Percentiles rank a stretch among this genome's conserved stretches.
Evolutionary conservation across 805 yeast species (phyloP).

Genomic region (Wickerhamiella lipophila): DNA sequence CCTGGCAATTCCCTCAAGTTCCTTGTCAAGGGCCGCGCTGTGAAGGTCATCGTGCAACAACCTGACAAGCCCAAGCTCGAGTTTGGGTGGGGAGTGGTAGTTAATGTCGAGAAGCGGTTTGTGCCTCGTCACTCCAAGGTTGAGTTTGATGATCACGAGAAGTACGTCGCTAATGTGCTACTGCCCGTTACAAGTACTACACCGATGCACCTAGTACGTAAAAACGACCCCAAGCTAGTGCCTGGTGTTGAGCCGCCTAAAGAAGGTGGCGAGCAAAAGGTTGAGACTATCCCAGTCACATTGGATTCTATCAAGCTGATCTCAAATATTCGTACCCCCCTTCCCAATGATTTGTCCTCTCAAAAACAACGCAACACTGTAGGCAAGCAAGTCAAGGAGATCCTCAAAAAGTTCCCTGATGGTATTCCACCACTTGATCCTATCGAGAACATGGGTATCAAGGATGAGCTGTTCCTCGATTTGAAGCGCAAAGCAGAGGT

Average conservation of each 20-base stretch:
- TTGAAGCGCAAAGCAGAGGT: conserved; percentile 70
- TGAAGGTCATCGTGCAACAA: conserved; percentile 44
- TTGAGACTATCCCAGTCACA: conserved; percentile 76
- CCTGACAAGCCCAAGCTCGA: conserved; percentile 33
- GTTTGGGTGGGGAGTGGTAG: conserved; percentile 96
- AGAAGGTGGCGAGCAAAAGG: conserved; percentile 47
- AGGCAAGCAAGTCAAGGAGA: conserved; percentile 64
- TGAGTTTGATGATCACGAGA: conserved; percentile 68
- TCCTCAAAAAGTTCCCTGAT: conserved; percentile 71
- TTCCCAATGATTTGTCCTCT: conserved; percentile 58
- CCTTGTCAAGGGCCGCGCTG: conserved; percentile 77
- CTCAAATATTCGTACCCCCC: conserved; percentile 65
- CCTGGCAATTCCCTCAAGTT: conserved; percentile 79
- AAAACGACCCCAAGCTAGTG: conserved; percentile 64
- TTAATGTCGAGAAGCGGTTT: conserved; percentile 57
- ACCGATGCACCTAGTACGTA: conserved; percentile 61
- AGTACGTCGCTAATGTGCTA: conserved; percentile 76
- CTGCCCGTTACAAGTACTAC: conserved; percentile 65
- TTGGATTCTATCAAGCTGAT: conserved; percentile 60
- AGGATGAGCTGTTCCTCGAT: conserved; percentile 58
- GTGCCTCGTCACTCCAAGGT: conserved; percentile 38
- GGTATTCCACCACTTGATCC: conserved; percentile 91
- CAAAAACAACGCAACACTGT: conserved; percentile 38
- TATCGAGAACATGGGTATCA: conserved; percentile 81
- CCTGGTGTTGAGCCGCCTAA: conserved; percentile 80